phyloP scores from a whole-genome alignment of 768 basidiomycete genomes.

The Hericium coralloides region DNA sequence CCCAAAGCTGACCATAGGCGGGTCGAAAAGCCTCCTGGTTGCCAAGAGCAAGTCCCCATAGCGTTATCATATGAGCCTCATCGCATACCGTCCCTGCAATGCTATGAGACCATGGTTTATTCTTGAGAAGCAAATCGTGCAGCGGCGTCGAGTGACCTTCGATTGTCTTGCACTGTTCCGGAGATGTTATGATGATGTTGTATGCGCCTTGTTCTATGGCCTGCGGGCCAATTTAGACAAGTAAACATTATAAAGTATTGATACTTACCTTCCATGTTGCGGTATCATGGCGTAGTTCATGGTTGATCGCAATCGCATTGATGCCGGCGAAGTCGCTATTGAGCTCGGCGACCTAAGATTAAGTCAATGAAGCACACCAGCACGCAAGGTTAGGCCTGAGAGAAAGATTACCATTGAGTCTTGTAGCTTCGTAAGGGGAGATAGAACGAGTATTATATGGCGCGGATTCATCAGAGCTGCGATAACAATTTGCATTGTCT shows the following conservation, averaged over 20 bases:
- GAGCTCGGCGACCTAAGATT: background rate
- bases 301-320: background rate
- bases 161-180: background rate
- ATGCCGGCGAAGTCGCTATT: background rate
- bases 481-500: background rate
- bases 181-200: background rate
- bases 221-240: background rate
- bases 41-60: background rate
- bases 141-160: background rate
- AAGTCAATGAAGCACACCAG: background rate
- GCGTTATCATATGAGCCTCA: background rate
- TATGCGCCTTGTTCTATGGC: background rate
- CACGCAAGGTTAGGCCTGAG: background rate
- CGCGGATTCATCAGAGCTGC: background rate
- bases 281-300: background rate
- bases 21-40: background rate
- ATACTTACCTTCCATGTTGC: background rate
- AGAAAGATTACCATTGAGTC: background rate
- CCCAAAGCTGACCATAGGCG: background rate
- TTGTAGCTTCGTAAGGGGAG: background rate
- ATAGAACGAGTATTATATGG: background rate
- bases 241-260: too few relatives aligned
- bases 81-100: background rate
- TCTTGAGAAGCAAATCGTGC: background rate
- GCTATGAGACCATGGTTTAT: background rate